A percentile compares a stretch with the other conserved stretches of the same genome.
Conservation (phyloP, 768 basidiomycete species). For the Leucocoprinus leucothites region DNA sequence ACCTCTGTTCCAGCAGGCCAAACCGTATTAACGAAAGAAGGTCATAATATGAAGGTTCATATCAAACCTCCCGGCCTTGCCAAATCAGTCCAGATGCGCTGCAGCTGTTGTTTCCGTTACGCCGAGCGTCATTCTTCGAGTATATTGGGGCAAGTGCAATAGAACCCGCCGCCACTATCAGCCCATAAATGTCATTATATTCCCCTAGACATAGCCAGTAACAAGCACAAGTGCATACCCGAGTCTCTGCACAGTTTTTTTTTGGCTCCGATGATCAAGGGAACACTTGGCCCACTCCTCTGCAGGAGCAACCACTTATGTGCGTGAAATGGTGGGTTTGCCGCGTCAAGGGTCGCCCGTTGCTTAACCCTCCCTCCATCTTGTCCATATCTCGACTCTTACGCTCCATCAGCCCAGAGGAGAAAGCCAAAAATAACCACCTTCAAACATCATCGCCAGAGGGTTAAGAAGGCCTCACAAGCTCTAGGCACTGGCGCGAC, state of each 20-base stretch:
- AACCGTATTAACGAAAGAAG: not conserved
- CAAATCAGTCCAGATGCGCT: not conserved
- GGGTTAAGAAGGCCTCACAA: no score
- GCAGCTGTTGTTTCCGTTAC: not conserved
- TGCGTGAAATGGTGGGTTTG: not conserved
- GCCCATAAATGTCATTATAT: not conserved
- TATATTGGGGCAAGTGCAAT: no score
- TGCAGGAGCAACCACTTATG: not conserved
- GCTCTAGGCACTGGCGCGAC: no score
- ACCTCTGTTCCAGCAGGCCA: not conserved
- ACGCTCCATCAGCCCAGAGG: no score
- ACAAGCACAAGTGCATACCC: not conserved
- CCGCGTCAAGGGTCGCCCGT: not conserved
- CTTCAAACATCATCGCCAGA: not conserved
- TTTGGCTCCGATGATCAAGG: slow-evolving; percentile 8
- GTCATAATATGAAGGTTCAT: not conserved
- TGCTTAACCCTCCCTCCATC: not conserved
- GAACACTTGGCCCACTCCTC: not conserved
- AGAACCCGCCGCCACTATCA: not conserved
- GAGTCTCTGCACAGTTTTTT: not conserved
- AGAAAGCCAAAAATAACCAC: not conserved
- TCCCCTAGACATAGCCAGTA: not conserved
- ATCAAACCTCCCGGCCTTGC: slow-evolving; percentile 2
- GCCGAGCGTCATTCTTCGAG: not conserved
- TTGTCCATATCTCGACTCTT: no score